A percentile compares a stretch with the other conserved stretches of the same genome.
These are phyloP conservation scores for Mentha longifolia DNA, from an alignment of 257 asterid genomes.

Conservation along the genomic window DNA sequence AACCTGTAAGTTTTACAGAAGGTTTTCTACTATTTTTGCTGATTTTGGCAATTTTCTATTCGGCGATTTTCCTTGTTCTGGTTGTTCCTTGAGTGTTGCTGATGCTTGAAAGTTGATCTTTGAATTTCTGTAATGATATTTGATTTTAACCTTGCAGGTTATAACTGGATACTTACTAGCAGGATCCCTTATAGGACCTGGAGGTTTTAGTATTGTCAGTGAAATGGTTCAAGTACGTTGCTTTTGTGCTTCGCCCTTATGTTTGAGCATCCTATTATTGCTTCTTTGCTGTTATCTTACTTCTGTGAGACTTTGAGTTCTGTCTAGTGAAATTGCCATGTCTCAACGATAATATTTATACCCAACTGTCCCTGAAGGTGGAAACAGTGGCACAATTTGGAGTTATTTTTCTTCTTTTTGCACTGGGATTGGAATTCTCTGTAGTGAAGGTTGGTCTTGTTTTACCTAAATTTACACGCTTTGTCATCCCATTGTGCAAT, in stretches of 20 bases:
- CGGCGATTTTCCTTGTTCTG: constrained; percentile 20
- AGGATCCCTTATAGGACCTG: constrained; percentile 91
- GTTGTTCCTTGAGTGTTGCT: constrained; percentile 29
- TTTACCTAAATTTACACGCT: constrained; percentile 26
- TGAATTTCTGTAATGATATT: constrained; percentile 24
- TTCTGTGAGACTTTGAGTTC: constrained; percentile 7
- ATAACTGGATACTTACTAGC: constrained; percentile 86
- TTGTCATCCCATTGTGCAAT: constrained; percentile 18
- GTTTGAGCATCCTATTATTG: constrained; percentile 8
- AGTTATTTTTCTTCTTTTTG: constrained; percentile 86
- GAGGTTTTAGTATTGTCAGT: constrained; percentile 78
- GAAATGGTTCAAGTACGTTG: constrained; percentile 85
- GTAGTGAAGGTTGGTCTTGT: constrained; percentile 67
- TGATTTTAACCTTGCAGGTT: constrained; percentile 59
- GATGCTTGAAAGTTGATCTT: constrained; percentile 31
- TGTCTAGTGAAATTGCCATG: constrained; percentile 20
- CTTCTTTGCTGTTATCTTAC: constrained; percentile 26
- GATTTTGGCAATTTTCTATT: constrained; percentile 2
- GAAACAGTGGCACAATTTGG: constrained; percentile 93
- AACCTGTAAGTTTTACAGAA: constrained; percentile 61
- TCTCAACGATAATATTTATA: constrained; percentile 23
- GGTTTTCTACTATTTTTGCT: constrained; percentile 22
- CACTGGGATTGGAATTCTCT: constrained; percentile 87
- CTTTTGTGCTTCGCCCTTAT: constrained; percentile 26
- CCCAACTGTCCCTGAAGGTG: constrained; percentile 54